Percentiles rank a stretch among this genome's conserved stretches.
phyloP scores from a whole-genome alignment of 768 basidiomycete genomes.

The Rhodotorula graminis region DNA sequence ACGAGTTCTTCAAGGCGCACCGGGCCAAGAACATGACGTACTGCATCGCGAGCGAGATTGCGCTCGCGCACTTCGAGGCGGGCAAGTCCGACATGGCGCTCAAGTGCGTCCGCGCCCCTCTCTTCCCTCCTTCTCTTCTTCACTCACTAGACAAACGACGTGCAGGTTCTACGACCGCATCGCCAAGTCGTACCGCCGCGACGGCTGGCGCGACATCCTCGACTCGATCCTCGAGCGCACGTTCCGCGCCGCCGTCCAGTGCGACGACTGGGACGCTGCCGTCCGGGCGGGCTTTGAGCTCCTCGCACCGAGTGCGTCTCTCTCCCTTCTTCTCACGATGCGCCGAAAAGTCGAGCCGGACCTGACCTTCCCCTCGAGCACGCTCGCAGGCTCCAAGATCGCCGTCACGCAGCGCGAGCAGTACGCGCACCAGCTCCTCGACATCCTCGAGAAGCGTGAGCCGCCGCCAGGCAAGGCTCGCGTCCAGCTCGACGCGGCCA shows the following conservation, averaged over 20 bases:
- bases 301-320: conserved; percentile 62
- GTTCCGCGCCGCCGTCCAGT: conserved; percentile 74
- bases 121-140: background rate
- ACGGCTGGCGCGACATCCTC: conserved; percentile 72
- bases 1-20: conserved; percentile 85
- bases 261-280: conserved; percentile 70
- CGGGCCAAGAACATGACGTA: conserved; percentile 62
- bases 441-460: background rate
- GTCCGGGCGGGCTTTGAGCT: conserved; percentile 76
- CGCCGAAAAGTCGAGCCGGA: conserved; percentile 3
- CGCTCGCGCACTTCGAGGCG: conserved; percentile 72
- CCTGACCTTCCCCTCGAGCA: no score
- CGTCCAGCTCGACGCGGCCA: conserved; percentile 42
- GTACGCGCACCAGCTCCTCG: conserved; percentile 62
- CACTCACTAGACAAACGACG: background rate
- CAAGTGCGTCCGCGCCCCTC: conserved; percentile 62
- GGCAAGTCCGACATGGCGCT: conserved; percentile 83
- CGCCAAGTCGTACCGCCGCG: conserved; percentile 76
- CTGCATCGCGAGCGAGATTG: conserved; percentile 88
- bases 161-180: conserved; percentile 87
- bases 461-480: background rate
- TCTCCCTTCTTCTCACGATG: background rate
- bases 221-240: conserved; percentile 69
- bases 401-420: conserved; percentile 38
- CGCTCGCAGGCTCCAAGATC: conserved; percentile 12